A percentile compares a stretch with the other conserved stretches of the same genome.
Conservation (phyloP, 257 asterid genomes). For the Lycium barbarum region DNA sequence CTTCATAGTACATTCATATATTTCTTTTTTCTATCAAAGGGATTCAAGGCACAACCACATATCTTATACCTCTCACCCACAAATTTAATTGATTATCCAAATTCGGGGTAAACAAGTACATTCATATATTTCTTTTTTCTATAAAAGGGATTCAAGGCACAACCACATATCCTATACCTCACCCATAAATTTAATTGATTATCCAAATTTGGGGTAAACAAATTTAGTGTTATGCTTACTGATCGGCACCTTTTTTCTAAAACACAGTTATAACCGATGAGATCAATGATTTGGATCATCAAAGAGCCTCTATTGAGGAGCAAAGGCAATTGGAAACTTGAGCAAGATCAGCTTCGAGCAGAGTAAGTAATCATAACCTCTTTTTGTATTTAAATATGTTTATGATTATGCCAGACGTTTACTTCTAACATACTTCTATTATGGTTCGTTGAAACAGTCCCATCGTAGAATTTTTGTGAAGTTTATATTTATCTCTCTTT, state of each 20-base stretch:
- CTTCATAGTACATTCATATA: no score
- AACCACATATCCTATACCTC: no score
- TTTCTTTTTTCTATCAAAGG: no score
- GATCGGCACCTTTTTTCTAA: constrained; percentile 35
- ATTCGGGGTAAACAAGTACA: no score
- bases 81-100: no score
- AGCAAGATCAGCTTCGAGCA: constrained; percentile 63
- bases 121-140: no score
- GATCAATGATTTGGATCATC: constrained; percentile 60
- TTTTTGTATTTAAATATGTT: neutral
- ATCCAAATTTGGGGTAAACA: no score
- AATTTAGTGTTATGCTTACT: constrained; percentile 27
- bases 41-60: no score
- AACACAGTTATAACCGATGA: constrained; percentile 64
- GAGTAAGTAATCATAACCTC: constrained; percentile 61
- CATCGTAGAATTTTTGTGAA: neutral
- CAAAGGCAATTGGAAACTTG: constrained; percentile 54
- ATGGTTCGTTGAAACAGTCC: neutral
- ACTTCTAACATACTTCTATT: neutral
- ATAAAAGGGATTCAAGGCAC: no score
- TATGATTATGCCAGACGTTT: neutral
- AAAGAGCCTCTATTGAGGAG: constrained; percentile 60
- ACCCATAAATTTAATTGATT: no score
- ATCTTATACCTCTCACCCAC: no score
- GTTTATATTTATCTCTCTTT: no score